Percentiles rank a stretch among this genome's conserved stretches.
phyloP scores from a whole-genome alignment of 495 filamentous ascomycete species.

The Daldinia caldariorum region DNA sequence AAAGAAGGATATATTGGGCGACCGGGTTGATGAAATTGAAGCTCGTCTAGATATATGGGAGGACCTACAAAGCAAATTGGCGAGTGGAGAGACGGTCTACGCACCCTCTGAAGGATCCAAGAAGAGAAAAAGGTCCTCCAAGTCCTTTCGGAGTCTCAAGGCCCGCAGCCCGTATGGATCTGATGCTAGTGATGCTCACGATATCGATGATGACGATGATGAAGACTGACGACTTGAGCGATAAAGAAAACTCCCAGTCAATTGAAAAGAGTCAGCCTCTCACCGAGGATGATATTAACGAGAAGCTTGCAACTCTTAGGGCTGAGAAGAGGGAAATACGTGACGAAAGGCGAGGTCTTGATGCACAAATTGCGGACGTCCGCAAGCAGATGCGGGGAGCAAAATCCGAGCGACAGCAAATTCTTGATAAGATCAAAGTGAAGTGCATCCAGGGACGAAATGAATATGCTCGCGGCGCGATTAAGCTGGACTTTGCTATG shows the following conservation, averaged over 20 bases:
- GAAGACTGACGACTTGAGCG: conserved; percentile 39
- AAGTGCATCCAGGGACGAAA: conserved; percentile 69
- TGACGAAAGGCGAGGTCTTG: conserved; percentile 15
- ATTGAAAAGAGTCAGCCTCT: conserved; percentile 19
- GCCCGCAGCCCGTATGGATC: conserved; percentile 27
- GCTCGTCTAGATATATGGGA: conserved; percentile 58
- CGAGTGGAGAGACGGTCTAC: conserved; percentile 61
- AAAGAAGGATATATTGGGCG: conserved; percentile 13
- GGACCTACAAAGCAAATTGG: conserved; percentile 52
- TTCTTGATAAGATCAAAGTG: conserved; percentile 51
- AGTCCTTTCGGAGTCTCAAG: conserved; percentile 38
- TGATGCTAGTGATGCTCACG: conserved; percentile 2
- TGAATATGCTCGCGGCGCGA: conserved; percentile 63
- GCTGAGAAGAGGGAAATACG: conserved; percentile 46
- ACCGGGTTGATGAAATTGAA: conserved; percentile 53
- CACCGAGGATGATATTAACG: conserved; percentile 41
- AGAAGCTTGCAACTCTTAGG: conserved; percentile 37
- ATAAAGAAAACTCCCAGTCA: conserved; percentile 46
- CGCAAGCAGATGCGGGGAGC: conserved; percentile 40
- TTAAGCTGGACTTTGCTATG: conserved; percentile 68
- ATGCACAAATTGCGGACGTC: conserved; percentile 19
- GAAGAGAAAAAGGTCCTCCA: conserved; percentile 46
- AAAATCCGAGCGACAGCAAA: conserved; percentile 29
- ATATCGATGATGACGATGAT: conserved; percentile 25
- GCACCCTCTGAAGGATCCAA: conserved; percentile 50